A percentile compares a stretch with the other conserved stretches of the same genome.
These are phyloP conservation scores for Daldinia decipiens DNA, from an alignment of 495 filamentous ascomycete genomes.

Conservation along the genomic window DNA sequence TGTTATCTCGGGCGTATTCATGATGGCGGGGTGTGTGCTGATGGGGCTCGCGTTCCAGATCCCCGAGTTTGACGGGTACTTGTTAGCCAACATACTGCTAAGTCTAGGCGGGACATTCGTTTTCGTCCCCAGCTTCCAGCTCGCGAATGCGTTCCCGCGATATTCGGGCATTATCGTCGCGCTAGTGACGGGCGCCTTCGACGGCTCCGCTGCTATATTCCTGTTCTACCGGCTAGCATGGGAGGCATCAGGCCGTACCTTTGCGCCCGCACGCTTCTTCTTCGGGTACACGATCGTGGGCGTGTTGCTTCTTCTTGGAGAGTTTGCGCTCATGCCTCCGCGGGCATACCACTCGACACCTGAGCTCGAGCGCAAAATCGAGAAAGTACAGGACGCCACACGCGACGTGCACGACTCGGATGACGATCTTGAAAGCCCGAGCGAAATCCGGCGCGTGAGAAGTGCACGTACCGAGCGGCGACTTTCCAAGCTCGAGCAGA, in stretches of 20 bases:
- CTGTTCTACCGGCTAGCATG: slow-evolving; percentile 71
- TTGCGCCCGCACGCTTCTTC: slow-evolving; percentile 72
- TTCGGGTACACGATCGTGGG: slow-evolving; percentile 70
- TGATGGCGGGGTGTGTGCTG: slow-evolving; percentile 66
- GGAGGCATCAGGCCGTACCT: slow-evolving; percentile 58
- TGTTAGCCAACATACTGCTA: slow-evolving; percentile 71
- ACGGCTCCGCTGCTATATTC: slow-evolving; percentile 75
- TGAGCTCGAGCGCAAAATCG: slow-evolving; percentile 60
- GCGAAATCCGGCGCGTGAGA: slow-evolving; percentile 49
- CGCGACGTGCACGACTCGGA: slow-evolving; percentile 55
- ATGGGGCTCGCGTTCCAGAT: slow-evolving; percentile 66
- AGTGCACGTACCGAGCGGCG: slow-evolving; percentile 49
- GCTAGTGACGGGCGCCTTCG: slow-evolving; percentile 75
- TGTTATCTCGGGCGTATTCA: slow-evolving; percentile 61
- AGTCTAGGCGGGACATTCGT: slow-evolving; percentile 74
- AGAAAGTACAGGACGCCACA: slow-evolving; percentile 48
- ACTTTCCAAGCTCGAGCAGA: slow-evolving; percentile 49
- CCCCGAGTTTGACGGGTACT: slow-evolving; percentile 68
- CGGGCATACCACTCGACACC: slow-evolving; percentile 69
- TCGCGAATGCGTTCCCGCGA: slow-evolving; percentile 75
- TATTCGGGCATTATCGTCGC: slow-evolving; percentile 74
- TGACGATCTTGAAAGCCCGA: slow-evolving; percentile 46
- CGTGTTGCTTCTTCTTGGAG: slow-evolving; percentile 62
- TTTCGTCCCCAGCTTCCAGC: slow-evolving; percentile 76
- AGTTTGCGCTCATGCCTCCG: slow-evolving; percentile 69